These are phyloP conservation scores for Dionaea muscipula DNA, from an alignment of 179 eudicot species.

Conservation along the genomic window DNA sequence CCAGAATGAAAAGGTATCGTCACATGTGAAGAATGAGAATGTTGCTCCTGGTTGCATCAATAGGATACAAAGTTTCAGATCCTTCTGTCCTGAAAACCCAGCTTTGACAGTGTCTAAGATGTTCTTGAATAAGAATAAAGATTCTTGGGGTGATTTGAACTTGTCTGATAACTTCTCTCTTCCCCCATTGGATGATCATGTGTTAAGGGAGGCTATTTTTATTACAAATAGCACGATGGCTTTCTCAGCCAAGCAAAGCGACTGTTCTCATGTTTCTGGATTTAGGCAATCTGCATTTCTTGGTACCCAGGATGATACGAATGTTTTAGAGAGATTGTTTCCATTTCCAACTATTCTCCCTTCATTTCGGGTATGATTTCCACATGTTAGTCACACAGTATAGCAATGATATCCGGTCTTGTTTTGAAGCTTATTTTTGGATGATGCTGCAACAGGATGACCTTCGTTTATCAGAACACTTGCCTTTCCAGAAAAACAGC, in stretches of 20 bases:
- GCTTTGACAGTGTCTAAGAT: conserved; percentile 49
- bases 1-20: conserved; percentile 7
- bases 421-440: conserved; percentile 3
- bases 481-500: conserved; percentile 84
- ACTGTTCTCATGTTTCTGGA: conserved; percentile 50
- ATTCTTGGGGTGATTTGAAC: conserved; percentile 43
- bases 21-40: conserved; percentile 18
- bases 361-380: conserved; percentile 44
- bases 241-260: conserved; percentile 33
- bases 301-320: conserved; percentile 39
- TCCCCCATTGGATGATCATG: conserved; percentile 78
- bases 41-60: conserved; percentile 13
- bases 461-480: conserved; percentile 57
- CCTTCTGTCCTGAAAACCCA: conserved; percentile 64
- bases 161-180: conserved; percentile 50
- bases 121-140: conserved; percentile 37
- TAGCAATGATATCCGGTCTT: neutral
- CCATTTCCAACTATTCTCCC: conserved; percentile 93
- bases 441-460: conserved; percentile 49
- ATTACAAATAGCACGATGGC: conserved; percentile 16
- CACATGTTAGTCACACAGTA: neutral
- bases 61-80: conserved; percentile 20
- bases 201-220: conserved; percentile 50
- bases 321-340: conserved; percentile 43
- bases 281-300: conserved; percentile 45